phyloP scores from a whole-genome alignment of 202 grass and related monocot species.

The Elaeis oleifera region DNA sequence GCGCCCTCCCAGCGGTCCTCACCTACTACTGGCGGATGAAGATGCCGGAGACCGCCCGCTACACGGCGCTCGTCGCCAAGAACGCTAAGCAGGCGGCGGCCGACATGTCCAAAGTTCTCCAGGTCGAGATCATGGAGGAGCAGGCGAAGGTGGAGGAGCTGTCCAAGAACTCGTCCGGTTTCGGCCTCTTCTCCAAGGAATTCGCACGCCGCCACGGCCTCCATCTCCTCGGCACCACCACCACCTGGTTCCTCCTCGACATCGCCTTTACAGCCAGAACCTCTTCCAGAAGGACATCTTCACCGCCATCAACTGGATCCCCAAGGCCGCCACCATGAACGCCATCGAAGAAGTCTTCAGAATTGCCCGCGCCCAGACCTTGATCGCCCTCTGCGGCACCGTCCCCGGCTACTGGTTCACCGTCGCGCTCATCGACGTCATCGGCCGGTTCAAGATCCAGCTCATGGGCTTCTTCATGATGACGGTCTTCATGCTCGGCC shows the following conservation, averaged over 20 bases:
- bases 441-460: constrained; percentile 43
- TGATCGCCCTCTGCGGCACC: constrained; percentile 70
- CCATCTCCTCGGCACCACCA: constrained; percentile 43
- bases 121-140: constrained; percentile 28
- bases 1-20: constrained; percentile 29
- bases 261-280: constrained; percentile 76
- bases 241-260: constrained; percentile 67
- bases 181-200: constrained; percentile 41
- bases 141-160: constrained; percentile 11
- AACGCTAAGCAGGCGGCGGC: constrained; percentile 55
- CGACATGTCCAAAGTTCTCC: constrained; percentile 58
- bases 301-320: constrained; percentile 42
- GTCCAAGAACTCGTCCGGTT: not conserved
- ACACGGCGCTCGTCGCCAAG: constrained; percentile 56
- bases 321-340: constrained; percentile 48
- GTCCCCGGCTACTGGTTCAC: constrained; percentile 73
- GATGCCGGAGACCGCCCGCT: constrained; percentile 70
- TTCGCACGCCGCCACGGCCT: constrained; percentile 36
- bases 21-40: constrained; percentile 81
- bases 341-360: constrained; percentile 52
- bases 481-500: constrained; percentile 51
- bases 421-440: constrained; percentile 44
- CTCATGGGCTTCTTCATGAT: constrained; percentile 43
- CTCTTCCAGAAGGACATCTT: constrained; percentile 89
- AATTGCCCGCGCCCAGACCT: constrained; percentile 48